These are phyloP conservation scores for Botrytis fragariae DNA, from an alignment of 2,329 filamentous ascomycete species.

Conservation along the genomic window DNA sequence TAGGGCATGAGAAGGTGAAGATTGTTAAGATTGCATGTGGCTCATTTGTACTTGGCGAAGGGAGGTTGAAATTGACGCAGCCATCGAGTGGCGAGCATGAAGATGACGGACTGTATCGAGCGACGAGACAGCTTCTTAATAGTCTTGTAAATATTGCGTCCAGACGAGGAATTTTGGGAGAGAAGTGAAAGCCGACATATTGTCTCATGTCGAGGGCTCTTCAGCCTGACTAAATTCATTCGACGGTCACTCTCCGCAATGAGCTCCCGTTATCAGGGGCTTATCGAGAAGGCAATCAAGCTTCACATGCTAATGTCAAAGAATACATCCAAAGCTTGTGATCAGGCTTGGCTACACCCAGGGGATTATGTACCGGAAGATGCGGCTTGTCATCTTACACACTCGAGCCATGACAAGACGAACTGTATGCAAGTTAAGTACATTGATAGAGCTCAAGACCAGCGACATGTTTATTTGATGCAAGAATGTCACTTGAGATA, in stretches of 20 bases:
- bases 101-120: conserved; percentile 26
- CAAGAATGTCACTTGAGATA: too few relatives aligned
- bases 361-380: not conserved
- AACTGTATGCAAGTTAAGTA: too few relatives aligned
- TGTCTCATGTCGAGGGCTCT: not conserved
- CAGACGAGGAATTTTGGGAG: conserved; percentile 21
- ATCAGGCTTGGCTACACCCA: not conserved
- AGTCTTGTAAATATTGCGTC: conserved; percentile 27
- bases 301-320: not conserved
- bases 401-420: not conserved
- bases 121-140: conserved; percentile 30
- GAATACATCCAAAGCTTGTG: not conserved
- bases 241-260: not conserved
- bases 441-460: not conserved
- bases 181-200: not conserved
- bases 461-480: not conserved
- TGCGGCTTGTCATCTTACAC: not conserved
- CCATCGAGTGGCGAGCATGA: conserved; percentile 22
- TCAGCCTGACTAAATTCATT: not conserved
- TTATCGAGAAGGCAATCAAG: not conserved
- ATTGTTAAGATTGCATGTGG: conserved; percentile 44
- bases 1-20: conserved; percentile 42
- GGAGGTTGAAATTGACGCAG: conserved; percentile 43
- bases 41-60: conserved; percentile 43
- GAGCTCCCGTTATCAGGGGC: not conserved